Evolutionary conservation across 2,329 filamentous ascomycete species (phyloP).

Genomic region (Fusarium lyarnte): DNA sequence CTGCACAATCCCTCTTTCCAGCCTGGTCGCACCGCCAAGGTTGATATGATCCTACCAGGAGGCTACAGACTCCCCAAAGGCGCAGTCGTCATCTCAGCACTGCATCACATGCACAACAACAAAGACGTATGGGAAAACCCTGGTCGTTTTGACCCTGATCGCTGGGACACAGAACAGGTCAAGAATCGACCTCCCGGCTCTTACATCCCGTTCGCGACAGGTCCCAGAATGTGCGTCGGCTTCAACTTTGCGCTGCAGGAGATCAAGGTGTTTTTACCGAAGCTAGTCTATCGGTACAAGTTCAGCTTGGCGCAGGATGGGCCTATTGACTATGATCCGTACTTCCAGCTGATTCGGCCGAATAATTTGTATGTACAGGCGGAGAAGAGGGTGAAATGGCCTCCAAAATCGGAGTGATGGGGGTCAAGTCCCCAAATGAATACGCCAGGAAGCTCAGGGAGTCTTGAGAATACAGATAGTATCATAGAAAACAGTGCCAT

Average conservation of each 20-base stretch:
- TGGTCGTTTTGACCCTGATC: conserved; percentile 64
- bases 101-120: conserved; percentile 63
- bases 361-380: conserved; percentile 63
- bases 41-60: conserved; percentile 66
- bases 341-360: conserved; percentile 67
- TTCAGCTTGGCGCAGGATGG: conserved; percentile 60
- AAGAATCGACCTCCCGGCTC: conserved; percentile 60
- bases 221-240: conserved; percentile 67
- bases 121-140: conserved; percentile 67
- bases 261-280: conserved; percentile 66
- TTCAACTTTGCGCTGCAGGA: conserved; percentile 72
- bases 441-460: no score
- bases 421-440: no score
- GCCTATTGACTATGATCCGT: conserved; percentile 65
- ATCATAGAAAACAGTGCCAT: no score
- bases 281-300: conserved; percentile 67
- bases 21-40: conserved; percentile 65
- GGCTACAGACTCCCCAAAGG: conserved; percentile 65
- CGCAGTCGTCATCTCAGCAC: conserved; percentile 61
- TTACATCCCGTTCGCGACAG: conserved; percentile 68
- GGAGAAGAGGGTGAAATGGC: conserved; percentile 44
- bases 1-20: conserved; percentile 70
- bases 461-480: no score
- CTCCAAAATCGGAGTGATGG: background rate
- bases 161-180: conserved; percentile 65